A percentile compares a stretch with the other conserved stretches of the same genome.
Conservation (phyloP, 176 grass and related monocot genomes). For the Lolium multiflorum region DNA sequence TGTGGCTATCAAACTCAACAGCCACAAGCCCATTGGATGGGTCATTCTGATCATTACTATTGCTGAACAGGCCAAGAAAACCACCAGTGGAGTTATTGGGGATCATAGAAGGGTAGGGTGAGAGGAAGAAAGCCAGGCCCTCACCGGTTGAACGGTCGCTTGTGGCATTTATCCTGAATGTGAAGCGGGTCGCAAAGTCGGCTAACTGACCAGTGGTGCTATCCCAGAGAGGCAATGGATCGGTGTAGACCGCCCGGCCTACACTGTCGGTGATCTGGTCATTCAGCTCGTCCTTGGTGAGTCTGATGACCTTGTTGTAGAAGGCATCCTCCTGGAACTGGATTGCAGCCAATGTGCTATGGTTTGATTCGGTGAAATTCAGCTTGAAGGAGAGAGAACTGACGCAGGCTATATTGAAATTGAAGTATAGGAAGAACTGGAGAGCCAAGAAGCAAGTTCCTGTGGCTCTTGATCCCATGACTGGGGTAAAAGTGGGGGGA, state of each 20-base stretch:
- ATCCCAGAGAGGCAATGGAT: slow-evolving; percentile 66
- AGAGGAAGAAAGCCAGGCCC: slow-evolving; percentile 70
- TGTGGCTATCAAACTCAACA: slow-evolving; percentile 66
- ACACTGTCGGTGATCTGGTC: slow-evolving; percentile 43
- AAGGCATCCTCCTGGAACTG: slow-evolving; percentile 60
- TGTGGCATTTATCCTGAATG: slow-evolving; percentile 54
- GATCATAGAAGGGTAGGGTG: slow-evolving; percentile 53
- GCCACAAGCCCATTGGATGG: slow-evolving; percentile 46
- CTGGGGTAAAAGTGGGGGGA: slow-evolving; percentile 17
- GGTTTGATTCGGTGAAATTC: slow-evolving; percentile 53
- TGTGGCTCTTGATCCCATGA: slow-evolving; percentile 48
- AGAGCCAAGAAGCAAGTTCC: slow-evolving; percentile 34
- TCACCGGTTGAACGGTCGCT: slow-evolving; percentile 32
- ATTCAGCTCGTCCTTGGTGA: slow-evolving; percentile 58
- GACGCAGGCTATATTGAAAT: not conserved
- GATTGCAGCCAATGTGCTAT: slow-evolving; percentile 7
- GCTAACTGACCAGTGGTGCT: slow-evolving; percentile 50
- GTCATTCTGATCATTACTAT: not conserved
- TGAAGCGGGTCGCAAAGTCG: slow-evolving; percentile 63
- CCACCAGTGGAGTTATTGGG: slow-evolving; percentile 39
- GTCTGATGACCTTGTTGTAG: slow-evolving; percentile 54
- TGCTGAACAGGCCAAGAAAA: slow-evolving; percentile 58
- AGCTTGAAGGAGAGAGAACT: slow-evolving; percentile 53
- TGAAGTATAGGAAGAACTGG: slow-evolving; percentile 28
- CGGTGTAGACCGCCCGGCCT: slow-evolving; percentile 51